Evolutionary conservation across 2,329 filamentous ascomycete genomes (phyloP).

Genomic region (Colletotrichum lentis): DNA sequence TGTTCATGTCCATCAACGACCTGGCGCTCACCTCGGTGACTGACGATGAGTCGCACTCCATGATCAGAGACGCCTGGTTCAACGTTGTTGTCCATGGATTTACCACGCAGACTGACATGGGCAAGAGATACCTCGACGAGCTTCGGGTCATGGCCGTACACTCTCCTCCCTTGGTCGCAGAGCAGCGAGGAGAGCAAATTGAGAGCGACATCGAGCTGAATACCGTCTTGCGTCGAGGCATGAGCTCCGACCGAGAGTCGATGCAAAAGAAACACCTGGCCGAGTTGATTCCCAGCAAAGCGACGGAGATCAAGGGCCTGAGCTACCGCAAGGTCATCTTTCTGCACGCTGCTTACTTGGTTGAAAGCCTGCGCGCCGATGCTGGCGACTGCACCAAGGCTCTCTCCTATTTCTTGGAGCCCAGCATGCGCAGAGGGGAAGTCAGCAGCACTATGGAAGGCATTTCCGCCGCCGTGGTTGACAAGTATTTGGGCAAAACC

Average conservation of each 20-base stretch:
- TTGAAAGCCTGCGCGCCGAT: constrained; percentile 87
- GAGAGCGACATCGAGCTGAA: constrained; percentile 98
- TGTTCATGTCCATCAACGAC: constrained; percentile 76
- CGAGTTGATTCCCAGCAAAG: constrained; percentile 76
- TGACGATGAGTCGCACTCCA: constrained; percentile 74
- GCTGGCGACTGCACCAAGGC: constrained; percentile 90
- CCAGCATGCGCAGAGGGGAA: constrained; percentile 74
- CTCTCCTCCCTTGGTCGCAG: constrained; percentile 85
- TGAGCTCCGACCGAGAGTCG: constrained; percentile 78
- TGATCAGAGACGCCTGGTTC: constrained; percentile 95
- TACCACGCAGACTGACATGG: constrained; percentile 75
- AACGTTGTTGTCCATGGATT: constrained; percentile 97
- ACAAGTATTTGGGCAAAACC: constrained; percentile 80
- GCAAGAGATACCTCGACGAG: constrained; percentile 76
- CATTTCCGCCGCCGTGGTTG: constrained; percentile 73
- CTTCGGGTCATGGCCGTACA: constrained; percentile 85
- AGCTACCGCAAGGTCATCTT: constrained; percentile 94
- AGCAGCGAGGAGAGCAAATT: constrained; percentile 86
- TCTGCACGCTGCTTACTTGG: constrained; percentile 85
- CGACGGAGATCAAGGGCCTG: constrained; percentile 79
- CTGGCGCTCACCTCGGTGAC: constrained; percentile 57
- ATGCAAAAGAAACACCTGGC: constrained; percentile 83
- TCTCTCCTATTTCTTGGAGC: constrained; percentile 93
- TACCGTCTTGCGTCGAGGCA: constrained; percentile 86
- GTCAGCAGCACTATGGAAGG: constrained; percentile 72